phyloP scores from a whole-genome alignment of 257 asterid genomes.

The Cynanchum wilfordii region DNA sequence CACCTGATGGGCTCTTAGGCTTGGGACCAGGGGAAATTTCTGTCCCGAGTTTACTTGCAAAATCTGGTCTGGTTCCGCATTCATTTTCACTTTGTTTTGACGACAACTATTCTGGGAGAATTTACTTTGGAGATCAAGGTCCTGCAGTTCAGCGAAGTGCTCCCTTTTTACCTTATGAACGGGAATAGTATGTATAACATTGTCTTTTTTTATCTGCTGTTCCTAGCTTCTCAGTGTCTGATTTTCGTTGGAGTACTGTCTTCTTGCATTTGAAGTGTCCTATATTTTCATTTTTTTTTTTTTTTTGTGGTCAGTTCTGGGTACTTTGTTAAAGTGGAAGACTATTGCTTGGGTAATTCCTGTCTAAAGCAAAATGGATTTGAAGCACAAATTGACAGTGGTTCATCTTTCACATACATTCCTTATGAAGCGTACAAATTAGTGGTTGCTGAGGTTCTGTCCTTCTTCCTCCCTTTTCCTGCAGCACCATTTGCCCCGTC shows the following conservation, averaged over 20 bases:
- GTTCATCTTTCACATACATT: slow-evolving; percentile 73
- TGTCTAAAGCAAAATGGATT: slow-evolving; percentile 52
- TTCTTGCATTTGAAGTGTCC: slow-evolving; percentile 13
- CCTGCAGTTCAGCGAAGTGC: slow-evolving; percentile 51
- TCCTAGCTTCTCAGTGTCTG: background rate
- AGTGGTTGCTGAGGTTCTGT: slow-evolving; percentile 53
- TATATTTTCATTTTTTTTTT: background rate
- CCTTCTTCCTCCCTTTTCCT: slow-evolving; percentile 11
- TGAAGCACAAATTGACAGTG: slow-evolving; percentile 64
- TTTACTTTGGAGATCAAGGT: slow-evolving; percentile 79
- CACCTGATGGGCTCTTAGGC: slow-evolving; percentile 85
- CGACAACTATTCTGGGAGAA: slow-evolving; percentile 62
- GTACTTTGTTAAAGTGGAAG: slow-evolving; percentile 55
- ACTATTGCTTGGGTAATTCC: slow-evolving; percentile 48
- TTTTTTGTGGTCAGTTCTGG: slow-evolving; percentile 13
- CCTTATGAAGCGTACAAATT: slow-evolving; percentile 42
- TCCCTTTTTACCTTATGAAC: slow-evolving; percentile 41
- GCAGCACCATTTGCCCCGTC: slow-evolving; percentile 1
- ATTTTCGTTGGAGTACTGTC: background rate
- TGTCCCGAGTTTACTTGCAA: slow-evolving; percentile 72
- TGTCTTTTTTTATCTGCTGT: background rate
- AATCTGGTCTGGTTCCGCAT: slow-evolving; percentile 60
- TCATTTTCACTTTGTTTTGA: slow-evolving; percentile 80
- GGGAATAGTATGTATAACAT: slow-evolving; percentile 32
- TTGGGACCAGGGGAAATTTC: slow-evolving; percentile 75